phyloP scores from a whole-genome alignment of 2,329 filamentous ascomycete genomes.

The Pyrenophora tritici-repentis region DNA sequence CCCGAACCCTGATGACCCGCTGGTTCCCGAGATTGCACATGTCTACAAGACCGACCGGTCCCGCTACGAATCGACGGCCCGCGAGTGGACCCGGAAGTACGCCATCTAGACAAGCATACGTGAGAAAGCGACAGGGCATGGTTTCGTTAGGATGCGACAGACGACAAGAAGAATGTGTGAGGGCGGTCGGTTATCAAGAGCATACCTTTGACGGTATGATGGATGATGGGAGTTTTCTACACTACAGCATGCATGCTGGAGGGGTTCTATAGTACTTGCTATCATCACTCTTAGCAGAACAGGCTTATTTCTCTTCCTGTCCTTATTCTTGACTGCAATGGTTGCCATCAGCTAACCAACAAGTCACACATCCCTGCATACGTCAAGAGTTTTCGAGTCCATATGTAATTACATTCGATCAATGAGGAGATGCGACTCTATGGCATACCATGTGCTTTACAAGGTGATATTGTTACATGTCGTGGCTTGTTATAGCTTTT shows the following conservation, averaged over 20 bases:
- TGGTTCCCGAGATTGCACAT: constrained; percentile 98
- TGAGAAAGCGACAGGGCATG: constrained; percentile 3
- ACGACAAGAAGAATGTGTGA: constrained; percentile 26
- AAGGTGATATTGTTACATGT: no score
- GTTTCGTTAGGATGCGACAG: constrained; percentile 35
- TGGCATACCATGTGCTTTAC: neutral
- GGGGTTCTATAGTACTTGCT: constrained; percentile 40
- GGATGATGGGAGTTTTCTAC: constrained; percentile 36
- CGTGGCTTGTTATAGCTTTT: no score
- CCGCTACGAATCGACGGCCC: constrained; percentile 92
- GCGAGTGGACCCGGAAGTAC: constrained; percentile 99
- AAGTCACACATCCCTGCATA: neutral
- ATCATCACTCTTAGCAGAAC: constrained; percentile 40
- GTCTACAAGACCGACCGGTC: constrained; percentile 99
- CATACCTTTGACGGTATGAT: constrained; percentile 35
- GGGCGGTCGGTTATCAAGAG: constrained; percentile 27
- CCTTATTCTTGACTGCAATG: neutral
- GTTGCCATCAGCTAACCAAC: no score
- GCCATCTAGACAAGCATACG: constrained; percentile 68
- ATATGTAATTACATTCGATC: no score
- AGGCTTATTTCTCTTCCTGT: constrained; percentile 20
- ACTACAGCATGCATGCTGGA: constrained; percentile 37
- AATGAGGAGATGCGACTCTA: neutral
- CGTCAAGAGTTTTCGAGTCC: neutral
- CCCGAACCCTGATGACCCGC: constrained; percentile 97